Percentiles rank a stretch among this genome's conserved stretches.
phyloP scores from a whole-genome alignment of 2,329 filamentous ascomycete genomes.

The Zasmidium cellare region DNA sequence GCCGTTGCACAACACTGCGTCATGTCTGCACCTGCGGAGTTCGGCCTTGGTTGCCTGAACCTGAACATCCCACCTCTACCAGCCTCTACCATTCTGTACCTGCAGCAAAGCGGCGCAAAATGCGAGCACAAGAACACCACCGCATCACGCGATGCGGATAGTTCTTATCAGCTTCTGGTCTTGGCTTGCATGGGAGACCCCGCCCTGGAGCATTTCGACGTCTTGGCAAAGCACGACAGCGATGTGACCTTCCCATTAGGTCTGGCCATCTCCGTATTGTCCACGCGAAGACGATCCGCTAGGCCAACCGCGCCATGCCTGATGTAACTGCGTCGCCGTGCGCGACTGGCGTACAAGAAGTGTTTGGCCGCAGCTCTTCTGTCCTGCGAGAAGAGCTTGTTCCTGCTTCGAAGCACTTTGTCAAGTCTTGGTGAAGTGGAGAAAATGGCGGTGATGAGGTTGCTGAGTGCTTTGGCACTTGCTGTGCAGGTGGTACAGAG shows the following conservation, averaged over 20 bases:
- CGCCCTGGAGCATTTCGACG: neutral
- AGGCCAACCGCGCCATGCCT: neutral
- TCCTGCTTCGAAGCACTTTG: neutral
- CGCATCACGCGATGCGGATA: neutral
- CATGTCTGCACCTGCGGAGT: neutral
- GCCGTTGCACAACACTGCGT: too few species aligned
- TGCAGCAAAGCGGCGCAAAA: neutral
- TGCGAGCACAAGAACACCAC: neutral
- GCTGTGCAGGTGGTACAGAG: neutral
- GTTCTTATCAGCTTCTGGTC: neutral
- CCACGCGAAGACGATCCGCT: neutral
- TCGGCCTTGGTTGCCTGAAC: neutral
- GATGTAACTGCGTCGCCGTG: neutral
- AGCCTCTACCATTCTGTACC: neutral
- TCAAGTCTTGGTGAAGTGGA: neutral
- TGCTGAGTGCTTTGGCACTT: neutral
- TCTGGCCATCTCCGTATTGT: neutral
- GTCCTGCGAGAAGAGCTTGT: neutral
- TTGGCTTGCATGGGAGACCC: neutral
- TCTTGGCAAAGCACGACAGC: neutral
- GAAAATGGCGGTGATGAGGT: neutral
- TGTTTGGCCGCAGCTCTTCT: neutral
- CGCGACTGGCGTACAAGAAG: neutral
- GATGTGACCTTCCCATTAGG: neutral
- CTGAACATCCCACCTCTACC: neutral